Percentiles rank a stretch among this genome's conserved stretches.
Evolutionary conservation across 768 basidiomycete species (phyloP).

Genomic region (Tricholoma terreum): DNA sequence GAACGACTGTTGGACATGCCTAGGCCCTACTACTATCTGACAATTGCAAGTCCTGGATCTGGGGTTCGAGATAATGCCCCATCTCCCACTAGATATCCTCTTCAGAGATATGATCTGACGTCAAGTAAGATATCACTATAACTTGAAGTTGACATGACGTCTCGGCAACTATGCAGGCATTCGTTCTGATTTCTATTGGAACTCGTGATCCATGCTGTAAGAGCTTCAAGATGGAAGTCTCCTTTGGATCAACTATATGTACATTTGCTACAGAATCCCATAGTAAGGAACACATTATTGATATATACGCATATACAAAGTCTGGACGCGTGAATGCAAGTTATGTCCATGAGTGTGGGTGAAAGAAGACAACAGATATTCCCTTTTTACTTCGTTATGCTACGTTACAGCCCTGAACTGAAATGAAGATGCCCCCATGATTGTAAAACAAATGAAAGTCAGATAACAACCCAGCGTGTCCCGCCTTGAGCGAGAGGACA

Average conservation of each 20-base stretch:
- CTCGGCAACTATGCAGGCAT: no score
- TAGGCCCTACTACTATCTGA: no score
- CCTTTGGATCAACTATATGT: not conserved
- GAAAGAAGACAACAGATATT: not conserved
- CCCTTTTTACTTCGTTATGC: not conserved
- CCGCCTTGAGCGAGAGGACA: conserved; percentile 50
- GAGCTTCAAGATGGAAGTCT: not conserved
- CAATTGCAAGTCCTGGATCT: no score
- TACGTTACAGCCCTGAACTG: not conserved
- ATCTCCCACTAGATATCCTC: no score
- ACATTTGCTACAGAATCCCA: not conserved
- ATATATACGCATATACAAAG: not conserved
- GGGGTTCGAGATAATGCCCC: no score
- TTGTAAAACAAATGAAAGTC: conserved; percentile 3
- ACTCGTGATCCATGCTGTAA: no score
- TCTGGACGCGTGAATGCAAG: not conserved
- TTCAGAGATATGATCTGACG: no score
- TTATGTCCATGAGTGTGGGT: not conserved
- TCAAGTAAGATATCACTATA: no score
- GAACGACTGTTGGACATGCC: no score
- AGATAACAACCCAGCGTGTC: conserved; percentile 45
- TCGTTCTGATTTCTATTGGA: no score
- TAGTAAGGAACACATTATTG: not conserved
- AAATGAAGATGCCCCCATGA: not conserved
- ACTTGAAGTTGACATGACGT: no score